A percentile compares a stretch with the other conserved stretches of the same genome.
Conservation (phyloP, 2,329 filamentous ascomycete genomes). For the Colletotrichum caudatum region DNA sequence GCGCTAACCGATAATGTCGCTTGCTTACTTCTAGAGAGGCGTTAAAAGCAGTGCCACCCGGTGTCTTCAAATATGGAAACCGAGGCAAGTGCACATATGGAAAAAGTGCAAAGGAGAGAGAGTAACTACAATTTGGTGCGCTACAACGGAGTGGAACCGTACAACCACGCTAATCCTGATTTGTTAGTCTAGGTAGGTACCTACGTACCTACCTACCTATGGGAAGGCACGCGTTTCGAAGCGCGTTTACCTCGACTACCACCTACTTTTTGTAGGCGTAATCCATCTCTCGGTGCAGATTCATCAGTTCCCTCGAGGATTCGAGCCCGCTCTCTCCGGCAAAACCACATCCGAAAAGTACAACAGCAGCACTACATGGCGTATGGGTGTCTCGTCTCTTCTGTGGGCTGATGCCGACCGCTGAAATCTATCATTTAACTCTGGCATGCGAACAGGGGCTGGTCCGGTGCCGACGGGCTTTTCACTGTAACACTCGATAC, state of each 20-base stretch:
- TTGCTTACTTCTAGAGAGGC: not conserved
- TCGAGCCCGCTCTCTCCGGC: not conserved
- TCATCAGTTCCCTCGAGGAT: not conserved
- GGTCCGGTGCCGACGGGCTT: constrained; percentile 3
- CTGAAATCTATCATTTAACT: not conserved
- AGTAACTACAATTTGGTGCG: not conserved
- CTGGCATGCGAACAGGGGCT: constrained; percentile 4
- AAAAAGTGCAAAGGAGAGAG: too few species aligned
- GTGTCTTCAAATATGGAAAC: not conserved
- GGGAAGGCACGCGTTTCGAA: constrained; percentile 25
- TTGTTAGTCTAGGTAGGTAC: not conserved
- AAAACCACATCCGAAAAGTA: not conserved
- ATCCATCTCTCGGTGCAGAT: constrained; percentile 6
- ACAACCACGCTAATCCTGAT: not conserved
- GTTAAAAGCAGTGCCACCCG: not conserved
- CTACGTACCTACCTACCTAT: not conserved
- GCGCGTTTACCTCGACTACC: constrained; percentile 28
- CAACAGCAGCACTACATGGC: not conserved
- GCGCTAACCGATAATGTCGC: too few species aligned
- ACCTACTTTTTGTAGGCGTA: constrained; percentile 5
- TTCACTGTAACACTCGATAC: constrained; percentile 5
- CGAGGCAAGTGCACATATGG: not conserved
- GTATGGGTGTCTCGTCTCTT: not conserved
- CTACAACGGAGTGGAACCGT: constrained; percentile 4
- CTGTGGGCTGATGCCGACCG: not conserved